Conservation (phyloP, 495 filamentous ascomycete genomes). For the Neurospora tetraspora region DNA sequence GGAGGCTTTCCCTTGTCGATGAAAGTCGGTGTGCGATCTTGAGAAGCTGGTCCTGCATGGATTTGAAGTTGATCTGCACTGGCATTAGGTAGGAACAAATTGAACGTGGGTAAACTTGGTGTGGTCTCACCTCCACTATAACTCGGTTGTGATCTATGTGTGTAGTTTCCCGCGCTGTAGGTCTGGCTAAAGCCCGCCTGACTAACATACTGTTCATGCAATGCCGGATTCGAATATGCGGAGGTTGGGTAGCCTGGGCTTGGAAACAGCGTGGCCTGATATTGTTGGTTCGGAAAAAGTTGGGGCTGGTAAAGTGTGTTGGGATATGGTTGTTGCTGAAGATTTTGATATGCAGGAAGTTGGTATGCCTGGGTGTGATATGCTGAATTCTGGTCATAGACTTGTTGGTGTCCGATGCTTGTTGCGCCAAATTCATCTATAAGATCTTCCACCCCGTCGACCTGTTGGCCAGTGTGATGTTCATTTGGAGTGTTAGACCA, state of each 20-base stretch:
- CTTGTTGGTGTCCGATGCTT: constrained; percentile 1
- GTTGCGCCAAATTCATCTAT: neutral
- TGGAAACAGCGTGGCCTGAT: neutral
- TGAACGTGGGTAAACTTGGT: neutral
- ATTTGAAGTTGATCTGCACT: neutral
- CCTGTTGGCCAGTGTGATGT: neutral
- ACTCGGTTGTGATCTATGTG: neutral
- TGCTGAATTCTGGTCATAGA: neutral
- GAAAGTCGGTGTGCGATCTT: neutral
- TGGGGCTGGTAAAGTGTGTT: neutral
- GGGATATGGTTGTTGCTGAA: neutral
- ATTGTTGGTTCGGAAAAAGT: neutral
- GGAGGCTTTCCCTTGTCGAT: constrained; percentile 1
- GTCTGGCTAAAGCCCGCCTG: neutral
- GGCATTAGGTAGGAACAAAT: neutral
- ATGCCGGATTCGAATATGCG: neutral
- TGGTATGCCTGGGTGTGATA: neutral
- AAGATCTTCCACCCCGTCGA: constrained; percentile 2
- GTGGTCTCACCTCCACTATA: neutral
- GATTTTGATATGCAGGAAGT: neutral
- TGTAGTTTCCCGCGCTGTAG: neutral
- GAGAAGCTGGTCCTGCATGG: neutral
- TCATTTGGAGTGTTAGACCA: neutral
- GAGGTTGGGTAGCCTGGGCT: neutral
- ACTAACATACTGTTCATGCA: neutral